Conservation (phyloP, 108 stramenopile genomes). For the Skeletonema menzelii region DNA sequence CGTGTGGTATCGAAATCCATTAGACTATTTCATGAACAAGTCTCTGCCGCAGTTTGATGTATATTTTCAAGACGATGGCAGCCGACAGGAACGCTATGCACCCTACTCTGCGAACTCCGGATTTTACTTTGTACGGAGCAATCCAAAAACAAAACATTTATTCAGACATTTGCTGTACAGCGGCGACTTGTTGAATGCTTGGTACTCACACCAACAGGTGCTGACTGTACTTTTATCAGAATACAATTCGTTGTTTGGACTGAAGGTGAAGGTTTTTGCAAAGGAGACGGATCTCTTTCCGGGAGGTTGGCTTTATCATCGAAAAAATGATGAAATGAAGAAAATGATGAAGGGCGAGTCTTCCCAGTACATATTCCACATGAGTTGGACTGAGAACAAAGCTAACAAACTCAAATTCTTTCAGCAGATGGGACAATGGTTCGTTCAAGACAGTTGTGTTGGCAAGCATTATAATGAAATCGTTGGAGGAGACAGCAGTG, state of each 20-base stretch:
- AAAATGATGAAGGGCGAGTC: constrained; percentile 37
- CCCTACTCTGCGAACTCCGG: constrained; percentile 77
- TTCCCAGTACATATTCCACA: constrained; percentile 57
- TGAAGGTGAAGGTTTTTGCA: constrained; percentile 69
- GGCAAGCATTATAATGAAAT: constrained; percentile 12
- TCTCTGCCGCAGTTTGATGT: constrained; percentile 26
- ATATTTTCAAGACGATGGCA: constrained; percentile 51
- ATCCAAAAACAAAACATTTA: constrained; percentile 55
- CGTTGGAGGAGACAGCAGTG: neutral
- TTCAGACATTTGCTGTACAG: constrained; percentile 53
- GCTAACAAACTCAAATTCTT: constrained; percentile 79
- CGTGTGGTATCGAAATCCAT: constrained; percentile 8
- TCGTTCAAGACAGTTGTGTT: constrained; percentile 59
- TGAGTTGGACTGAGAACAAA: constrained; percentile 86
- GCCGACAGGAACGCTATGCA: constrained; percentile 46
- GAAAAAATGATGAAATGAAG: constrained; percentile 44
- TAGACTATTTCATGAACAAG: neutral
- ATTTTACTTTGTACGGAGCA: constrained; percentile 85
- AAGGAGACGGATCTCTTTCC: constrained; percentile 62
- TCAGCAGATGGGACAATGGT: constrained; percentile 81
- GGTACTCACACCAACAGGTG: constrained; percentile 72
- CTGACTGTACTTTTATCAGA: constrained; percentile 65
- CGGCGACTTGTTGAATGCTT: constrained; percentile 60
- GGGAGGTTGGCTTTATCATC: constrained; percentile 55
- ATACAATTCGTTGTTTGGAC: constrained; percentile 63